Evolutionary conservation across 202 grass and related monocot genomes (phyloP), one percentile per base, ranked within the genome.

Genomic region (Saccharum hybrid): DNA sequence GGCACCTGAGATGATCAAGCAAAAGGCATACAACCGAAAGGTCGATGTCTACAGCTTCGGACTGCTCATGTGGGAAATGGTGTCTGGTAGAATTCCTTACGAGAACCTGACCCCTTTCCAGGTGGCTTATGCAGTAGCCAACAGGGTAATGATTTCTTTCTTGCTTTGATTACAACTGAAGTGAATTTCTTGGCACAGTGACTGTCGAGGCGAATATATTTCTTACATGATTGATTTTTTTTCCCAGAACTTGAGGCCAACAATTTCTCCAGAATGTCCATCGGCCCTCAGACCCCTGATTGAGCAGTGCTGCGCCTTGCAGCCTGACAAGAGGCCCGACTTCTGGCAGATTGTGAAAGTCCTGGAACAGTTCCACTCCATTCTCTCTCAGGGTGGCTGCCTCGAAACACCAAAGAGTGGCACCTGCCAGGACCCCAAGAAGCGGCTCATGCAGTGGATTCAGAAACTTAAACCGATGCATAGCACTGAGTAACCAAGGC

Each of bases 21-120:
- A 77, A 26, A 87, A 93, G 62, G 79, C 87, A 10, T 98, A 98
- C 54, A 80, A 90, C 60, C 79, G 88, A 13, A 98, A 95, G 72
- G 91, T 98, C 19, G 96, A 98, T 62, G 96, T 93, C 16, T 95
- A 98, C 59, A 95, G 96, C 84, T 98, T 98, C 49, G 96, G 96
- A 8, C 73, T 98, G 72, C 75, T 98, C 34, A 42, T 98, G 16
- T 98, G 96, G 96, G 96, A 98, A 52, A 95, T 98, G 92, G 65
- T 90, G 16, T 86, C 89, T 0, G 96, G 96, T 38, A 83, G 83
- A 81, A 90, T 95, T 78, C 92, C 96, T 41, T 95, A 90, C 7
- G 90, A 93, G 43, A 87, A 92, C 60, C 81, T 93, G 52, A 92
- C 81, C 28, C 90, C 92, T 23, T 52, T 95, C 60, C 96, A 98